Conservation (phyloP, 2,329 filamentous ascomycete genomes). For the Cercospora sp. region DNA sequence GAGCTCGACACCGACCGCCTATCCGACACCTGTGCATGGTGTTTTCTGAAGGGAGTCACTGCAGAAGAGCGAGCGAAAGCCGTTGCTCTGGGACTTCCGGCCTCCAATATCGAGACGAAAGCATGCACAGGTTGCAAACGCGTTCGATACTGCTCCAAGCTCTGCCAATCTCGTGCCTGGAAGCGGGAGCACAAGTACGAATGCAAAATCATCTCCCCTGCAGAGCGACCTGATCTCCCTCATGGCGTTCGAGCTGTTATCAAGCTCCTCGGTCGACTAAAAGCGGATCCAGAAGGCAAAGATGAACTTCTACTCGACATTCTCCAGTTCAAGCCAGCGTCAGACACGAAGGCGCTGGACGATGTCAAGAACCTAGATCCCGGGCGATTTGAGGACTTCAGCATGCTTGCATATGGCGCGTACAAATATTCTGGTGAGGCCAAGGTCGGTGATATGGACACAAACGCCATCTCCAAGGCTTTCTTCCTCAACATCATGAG, state of each 20-base stretch:
- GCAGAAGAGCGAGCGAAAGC: conserved; percentile 34
- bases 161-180: conserved; percentile 62
- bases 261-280: conserved; percentile 48
- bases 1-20: conserved; percentile 56
- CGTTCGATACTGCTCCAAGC: conserved; percentile 61
- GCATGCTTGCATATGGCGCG: conserved; percentile 56
- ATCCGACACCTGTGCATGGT: conserved; percentile 58
- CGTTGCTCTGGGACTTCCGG: conserved; percentile 37
- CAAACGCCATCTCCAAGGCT: conserved; percentile 14
- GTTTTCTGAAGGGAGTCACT: conserved; percentile 44
- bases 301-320: conserved; percentile 31
- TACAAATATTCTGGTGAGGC: conserved; percentile 51
- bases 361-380: conserved; percentile 47
- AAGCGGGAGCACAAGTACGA: conserved; percentile 59
- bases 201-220: conserved; percentile 55
- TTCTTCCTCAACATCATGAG: conserved; percentile 50
- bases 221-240: conserved; percentile 47
- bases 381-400: conserved; percentile 51
- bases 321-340: conserved; percentile 28
- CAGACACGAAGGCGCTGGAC: conserved; percentile 46
- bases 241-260: conserved; percentile 58
- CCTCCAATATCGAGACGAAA: conserved; percentile 43
- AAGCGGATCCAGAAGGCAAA: conserved; percentile 29
- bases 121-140: conserved; percentile 59
- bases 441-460: conserved; percentile 29